Percentiles rank a stretch among this genome's conserved stretches.
phyloP scores from a whole-genome alignment of 2,329 filamentous ascomycete species.

The Purpureocillium lavendulum region DNA sequence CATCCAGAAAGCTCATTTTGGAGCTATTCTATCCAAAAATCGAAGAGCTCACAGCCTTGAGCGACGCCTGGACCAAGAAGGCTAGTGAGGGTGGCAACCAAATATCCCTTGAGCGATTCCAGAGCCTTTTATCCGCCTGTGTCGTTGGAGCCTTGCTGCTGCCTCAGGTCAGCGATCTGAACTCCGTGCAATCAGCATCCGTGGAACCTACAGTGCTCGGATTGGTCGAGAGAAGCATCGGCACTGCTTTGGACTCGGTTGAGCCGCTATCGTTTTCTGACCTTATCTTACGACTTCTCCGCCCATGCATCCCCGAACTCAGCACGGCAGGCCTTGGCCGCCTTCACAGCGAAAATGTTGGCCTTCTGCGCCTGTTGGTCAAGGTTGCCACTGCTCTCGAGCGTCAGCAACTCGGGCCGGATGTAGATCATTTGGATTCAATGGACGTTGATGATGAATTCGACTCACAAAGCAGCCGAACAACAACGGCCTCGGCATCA shows the following conservation, averaged over 20 bases:
- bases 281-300: conserved; percentile 33
- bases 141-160: conserved; percentile 36
- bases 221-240: conserved; percentile 31
- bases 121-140: conserved; percentile 42
- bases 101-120: conserved; percentile 43
- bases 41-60: conserved; percentile 37
- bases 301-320: conserved; percentile 38
- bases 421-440: conserved; percentile 33
- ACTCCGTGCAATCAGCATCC: conserved; percentile 39
- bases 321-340: conserved; percentile 25
- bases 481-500: conserved; percentile 24
- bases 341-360: conserved; percentile 27
- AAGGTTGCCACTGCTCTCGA: conserved; percentile 24
- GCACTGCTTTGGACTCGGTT: conserved; percentile 30
- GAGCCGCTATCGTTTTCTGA: conserved; percentile 39
- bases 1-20: conserved; percentile 41
- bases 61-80: conserved; percentile 37
- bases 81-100: conserved; percentile 36
- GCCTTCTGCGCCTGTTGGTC: conserved; percentile 34
- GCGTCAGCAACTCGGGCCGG: conserved; percentile 10
- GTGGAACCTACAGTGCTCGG: conserved; percentile 33
- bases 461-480: conserved; percentile 48
- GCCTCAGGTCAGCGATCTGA: conserved; percentile 36
- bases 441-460: conserved; percentile 64
- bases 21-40: conserved; percentile 47